Base-by-base conservation (phyloP, 768 basidiomycete genomes). In the Mycena belliarum region DNA sequence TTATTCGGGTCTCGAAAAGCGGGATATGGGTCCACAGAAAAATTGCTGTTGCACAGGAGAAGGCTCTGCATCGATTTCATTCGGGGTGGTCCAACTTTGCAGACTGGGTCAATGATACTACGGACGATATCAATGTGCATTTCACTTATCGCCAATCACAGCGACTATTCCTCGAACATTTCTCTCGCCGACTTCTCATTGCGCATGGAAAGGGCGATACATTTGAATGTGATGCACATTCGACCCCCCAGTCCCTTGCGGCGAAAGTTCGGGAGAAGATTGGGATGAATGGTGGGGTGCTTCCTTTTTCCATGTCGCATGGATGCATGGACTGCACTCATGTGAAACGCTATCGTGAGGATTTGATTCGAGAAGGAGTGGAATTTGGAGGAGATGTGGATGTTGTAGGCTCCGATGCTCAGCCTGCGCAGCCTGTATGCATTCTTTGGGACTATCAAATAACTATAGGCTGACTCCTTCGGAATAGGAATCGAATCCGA, bases 41-140 rank as follows among this genome's bases (percentile, higher is more conserved):
- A 23, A 52, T 72, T 41, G 71, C 68, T 0, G 1, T 63, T 16
- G 59, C 60, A 1, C 70, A 71, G 47, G 69, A 70, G 52, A 53
- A 57, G 10, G 67, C 69, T 10, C 24, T 69, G 24, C 48, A 64
- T 12, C 48, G 65, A 0, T 68, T 68, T 44, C 67, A 68, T 29
- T 53, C 64, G n/a, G 68, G 70, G n/a, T 71, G 69, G 67, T 67
- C 69, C 0, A 70, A 69, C 49, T 71, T 69, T 53, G 61, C 71
- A 6, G 55, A 65, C 1, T 70, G 61, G 57, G 24, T 71, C 16
- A 72, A 72, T 44, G 67, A 66, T 16, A 57, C 50, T n/a, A 48
- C 44, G 3, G 38, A 52, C 10, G 51, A 53, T 15, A 25, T 47
- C 4, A 41, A 50, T 20, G 24, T 41, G 18, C 44, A 41, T 18